Evolutionary conservation across 306 rosid species (phyloP).

Genomic region (Quillaja saponaria): DNA sequence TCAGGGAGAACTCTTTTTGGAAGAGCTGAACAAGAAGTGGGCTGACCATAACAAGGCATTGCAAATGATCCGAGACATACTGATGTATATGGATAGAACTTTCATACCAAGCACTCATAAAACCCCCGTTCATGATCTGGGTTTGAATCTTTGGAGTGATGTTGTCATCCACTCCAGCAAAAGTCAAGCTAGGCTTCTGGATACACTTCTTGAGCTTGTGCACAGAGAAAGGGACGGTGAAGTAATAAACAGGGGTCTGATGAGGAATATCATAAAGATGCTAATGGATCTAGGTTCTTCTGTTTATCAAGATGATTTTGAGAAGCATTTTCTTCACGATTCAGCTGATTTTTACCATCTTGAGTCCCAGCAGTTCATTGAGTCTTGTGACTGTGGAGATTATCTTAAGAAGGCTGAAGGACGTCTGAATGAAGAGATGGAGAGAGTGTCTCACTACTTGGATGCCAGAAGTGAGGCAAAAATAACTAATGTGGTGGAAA

Average conservation of each 20-base stretch:
- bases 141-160: conserved; percentile 60
- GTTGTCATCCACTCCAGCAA: conserved; percentile 54
- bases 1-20: conserved; percentile 56
- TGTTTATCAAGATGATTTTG: conserved; percentile 53
- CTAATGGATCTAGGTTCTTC: conserved; percentile 51
- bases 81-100: conserved; percentile 66
- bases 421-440: conserved; percentile 51
- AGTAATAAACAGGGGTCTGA: conserved; percentile 53
- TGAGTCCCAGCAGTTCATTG: conserved; percentile 56
- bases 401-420: conserved; percentile 56
- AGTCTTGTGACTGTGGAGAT: conserved; percentile 58
- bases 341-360: conserved; percentile 48
- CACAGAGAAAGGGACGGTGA: conserved; percentile 55
- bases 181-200: conserved; percentile 48
- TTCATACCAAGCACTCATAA: conserved; percentile 50
- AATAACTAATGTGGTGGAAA: conserved; percentile 52
- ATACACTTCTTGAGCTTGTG: conserved; percentile 57
- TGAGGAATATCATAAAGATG: conserved; percentile 57
- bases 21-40: conserved; percentile 63
- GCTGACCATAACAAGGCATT: conserved; percentile 59
- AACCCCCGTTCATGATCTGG: conserved; percentile 63
- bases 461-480: conserved; percentile 47
- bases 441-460: conserved; percentile 56
- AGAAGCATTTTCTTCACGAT: conserved; percentile 49
- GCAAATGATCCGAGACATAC: conserved; percentile 61